A percentile compares a stretch with the other conserved stretches of the same genome.
Conservation (phyloP, 2,329 filamentous ascomycete genomes). For the Colletotrichum plurivorum region DNA sequence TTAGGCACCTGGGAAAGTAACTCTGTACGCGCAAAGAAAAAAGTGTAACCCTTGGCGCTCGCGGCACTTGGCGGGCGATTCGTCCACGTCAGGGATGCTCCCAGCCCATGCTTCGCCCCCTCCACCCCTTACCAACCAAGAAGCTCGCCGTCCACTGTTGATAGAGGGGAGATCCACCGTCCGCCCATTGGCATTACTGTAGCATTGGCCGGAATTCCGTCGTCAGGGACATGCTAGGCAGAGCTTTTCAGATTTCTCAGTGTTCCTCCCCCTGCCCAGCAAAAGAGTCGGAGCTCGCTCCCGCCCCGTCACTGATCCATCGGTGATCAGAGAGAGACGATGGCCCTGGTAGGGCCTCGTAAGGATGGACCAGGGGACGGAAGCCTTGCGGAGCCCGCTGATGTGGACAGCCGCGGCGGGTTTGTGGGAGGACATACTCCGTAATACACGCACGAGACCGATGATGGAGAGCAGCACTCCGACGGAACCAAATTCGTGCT, state of each 20-base stretch:
- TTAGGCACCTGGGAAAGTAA: not conserved
- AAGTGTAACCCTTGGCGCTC: constrained; percentile 32
- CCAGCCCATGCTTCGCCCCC: not conserved
- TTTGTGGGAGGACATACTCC: constrained; percentile 5
- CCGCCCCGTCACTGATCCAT: not conserved
- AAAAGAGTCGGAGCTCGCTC: not conserved
- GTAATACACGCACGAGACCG: not conserved
- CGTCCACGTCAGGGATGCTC: constrained; percentile 36
- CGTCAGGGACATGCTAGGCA: not conserved
- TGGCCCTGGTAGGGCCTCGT: not conserved
- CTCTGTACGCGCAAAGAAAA: not conserved
- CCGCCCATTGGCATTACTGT: no score
- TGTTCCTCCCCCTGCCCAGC: no score
- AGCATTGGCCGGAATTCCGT: no score
- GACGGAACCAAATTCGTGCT: not conserved
- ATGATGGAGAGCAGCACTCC: not conserved
- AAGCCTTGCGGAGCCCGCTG: constrained; percentile 31
- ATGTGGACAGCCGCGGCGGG: constrained; percentile 21
- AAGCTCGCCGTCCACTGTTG: not conserved
- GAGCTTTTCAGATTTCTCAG: not conserved
- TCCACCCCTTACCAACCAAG: not conserved
- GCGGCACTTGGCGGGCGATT: constrained; percentile 36
- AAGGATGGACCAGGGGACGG: constrained; percentile 18
- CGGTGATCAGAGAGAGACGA: not conserved
- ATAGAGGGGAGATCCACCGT: not conserved